phyloP scores from a whole-genome alignment of 2,329 filamentous ascomycete species.

The Bisporella sp. region DNA sequence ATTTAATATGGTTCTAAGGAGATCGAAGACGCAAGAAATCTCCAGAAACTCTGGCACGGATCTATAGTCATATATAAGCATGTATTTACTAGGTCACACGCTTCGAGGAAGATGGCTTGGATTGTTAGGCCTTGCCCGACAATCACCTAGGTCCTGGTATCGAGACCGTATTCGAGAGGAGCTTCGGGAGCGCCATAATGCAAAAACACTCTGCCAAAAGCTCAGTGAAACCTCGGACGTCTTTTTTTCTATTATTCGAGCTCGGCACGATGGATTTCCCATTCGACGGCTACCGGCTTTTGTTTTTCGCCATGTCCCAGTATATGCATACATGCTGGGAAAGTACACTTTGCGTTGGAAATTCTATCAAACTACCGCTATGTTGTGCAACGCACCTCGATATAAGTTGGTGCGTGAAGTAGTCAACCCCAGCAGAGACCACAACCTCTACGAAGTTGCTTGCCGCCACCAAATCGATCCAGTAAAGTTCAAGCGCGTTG shows the following conservation, averaged over 20 bases:
- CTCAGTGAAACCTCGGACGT: slow-evolving; percentile 32
- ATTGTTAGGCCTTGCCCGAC: slow-evolving; percentile 24
- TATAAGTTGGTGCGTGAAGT: slow-evolving; percentile 27
- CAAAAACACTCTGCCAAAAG: slow-evolving; percentile 23
- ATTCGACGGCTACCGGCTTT: slow-evolving; percentile 17
- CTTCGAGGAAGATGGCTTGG: slow-evolving; percentile 14
- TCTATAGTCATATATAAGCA: neutral
- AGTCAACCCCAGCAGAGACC: slow-evolving; percentile 30
- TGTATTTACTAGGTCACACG: neutral
- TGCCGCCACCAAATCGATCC: slow-evolving; percentile 27
- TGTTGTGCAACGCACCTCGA: slow-evolving; percentile 19
- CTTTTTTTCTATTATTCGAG: slow-evolving; percentile 30
- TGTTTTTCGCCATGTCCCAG: slow-evolving; percentile 5
- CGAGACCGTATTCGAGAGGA: slow-evolving; percentile 20
- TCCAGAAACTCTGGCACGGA: too few species aligned
- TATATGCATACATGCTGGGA: slow-evolving; percentile 31
- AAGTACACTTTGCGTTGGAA: slow-evolving; percentile 31
- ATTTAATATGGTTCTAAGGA: too few species aligned
- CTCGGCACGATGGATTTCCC: slow-evolving; percentile 29
- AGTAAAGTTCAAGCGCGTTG: slow-evolving; percentile 22
- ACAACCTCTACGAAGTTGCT: slow-evolving; percentile 28
- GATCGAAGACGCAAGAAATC: too few species aligned
- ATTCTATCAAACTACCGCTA: slow-evolving; percentile 28
- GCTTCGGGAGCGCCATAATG: slow-evolving; percentile 23
- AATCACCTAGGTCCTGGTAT: slow-evolving; percentile 28